These are phyloP conservation scores for Aspergillus pseudoviridinutans DNA, from an alignment of 2,329 filamentous ascomycete species.

Conservation along the genomic window DNA sequence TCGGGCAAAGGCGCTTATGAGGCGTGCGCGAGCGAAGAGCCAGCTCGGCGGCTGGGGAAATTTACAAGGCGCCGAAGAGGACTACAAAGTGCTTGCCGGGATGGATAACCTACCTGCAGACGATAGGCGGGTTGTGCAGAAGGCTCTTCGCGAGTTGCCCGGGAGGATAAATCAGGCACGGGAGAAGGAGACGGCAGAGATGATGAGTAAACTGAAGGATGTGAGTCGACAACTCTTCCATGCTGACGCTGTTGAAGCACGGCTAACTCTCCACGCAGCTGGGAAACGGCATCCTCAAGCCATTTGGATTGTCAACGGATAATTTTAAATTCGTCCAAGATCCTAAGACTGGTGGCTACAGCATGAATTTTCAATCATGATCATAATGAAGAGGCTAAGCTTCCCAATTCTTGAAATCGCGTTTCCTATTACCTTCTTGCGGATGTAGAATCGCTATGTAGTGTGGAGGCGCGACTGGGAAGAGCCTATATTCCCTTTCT, in stretches of 20 bases:
- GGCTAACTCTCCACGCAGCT: constrained; percentile 46
- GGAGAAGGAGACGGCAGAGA: constrained; percentile 85
- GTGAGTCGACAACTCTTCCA: constrained; percentile 40
- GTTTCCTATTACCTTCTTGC: not conserved
- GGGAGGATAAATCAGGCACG: constrained; percentile 69
- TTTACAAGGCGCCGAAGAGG: constrained; percentile 71
- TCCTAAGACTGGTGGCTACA: constrained; percentile 84
- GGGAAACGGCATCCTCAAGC: constrained; percentile 86
- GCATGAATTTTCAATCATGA: constrained; percentile 70
- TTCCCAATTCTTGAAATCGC: not conserved
- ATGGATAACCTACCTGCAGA: constrained; percentile 57
- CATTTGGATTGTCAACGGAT: constrained; percentile 88
- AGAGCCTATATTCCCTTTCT: not conserved
- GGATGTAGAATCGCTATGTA: not conserved
- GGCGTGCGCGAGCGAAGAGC: constrained; percentile 68
- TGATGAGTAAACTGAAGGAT: constrained; percentile 95
- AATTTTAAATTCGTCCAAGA: constrained; percentile 95
- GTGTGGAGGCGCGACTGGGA: not conserved
- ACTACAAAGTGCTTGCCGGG: constrained; percentile 68
- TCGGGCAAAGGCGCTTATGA: constrained; percentile 75
- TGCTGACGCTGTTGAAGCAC: not conserved
- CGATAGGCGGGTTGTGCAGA: constrained; percentile 65
- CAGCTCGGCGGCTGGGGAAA: constrained; percentile 74
- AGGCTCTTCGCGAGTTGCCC: constrained; percentile 64
- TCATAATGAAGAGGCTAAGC: not conserved